A percentile compares a stretch with the other conserved stretches of the same genome.
phyloP scores from a whole-genome alignment of 257 asterid species.

The Pogostemon cablin region DNA sequence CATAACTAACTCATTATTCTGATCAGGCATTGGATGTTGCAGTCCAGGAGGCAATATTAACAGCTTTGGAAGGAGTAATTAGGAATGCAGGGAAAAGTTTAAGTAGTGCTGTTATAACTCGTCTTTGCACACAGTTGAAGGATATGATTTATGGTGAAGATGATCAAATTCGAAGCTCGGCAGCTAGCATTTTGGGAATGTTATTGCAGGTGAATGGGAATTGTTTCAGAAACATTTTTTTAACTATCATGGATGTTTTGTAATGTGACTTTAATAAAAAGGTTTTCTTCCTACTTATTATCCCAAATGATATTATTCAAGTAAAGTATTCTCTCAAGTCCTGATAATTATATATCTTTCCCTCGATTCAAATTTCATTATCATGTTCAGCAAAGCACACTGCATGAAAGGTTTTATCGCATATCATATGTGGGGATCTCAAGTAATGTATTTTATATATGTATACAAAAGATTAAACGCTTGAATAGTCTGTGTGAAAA shows the following conservation, averaged over 20 bases:
- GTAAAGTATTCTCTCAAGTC: background rate
- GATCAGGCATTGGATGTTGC: conserved; percentile 76
- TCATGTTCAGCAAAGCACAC: conserved; percentile 1
- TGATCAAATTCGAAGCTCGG: conserved; percentile 72
- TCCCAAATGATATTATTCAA: background rate
- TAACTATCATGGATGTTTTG: background rate
- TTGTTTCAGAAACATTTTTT: conserved; percentile 19
- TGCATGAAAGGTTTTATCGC: background rate
- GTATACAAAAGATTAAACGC: background rate
- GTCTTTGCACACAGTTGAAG: conserved; percentile 64
- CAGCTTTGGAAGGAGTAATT: conserved; percentile 93
- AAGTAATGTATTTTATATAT: background rate
- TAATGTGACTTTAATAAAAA: conserved; percentile 14
- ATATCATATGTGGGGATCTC: conserved; percentile 4
- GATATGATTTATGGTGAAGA: conserved; percentile 78
- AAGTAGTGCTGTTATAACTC: conserved; percentile 65
- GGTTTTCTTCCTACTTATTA: background rate
- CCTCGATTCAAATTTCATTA: conserved; percentile 8
- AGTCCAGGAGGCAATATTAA: conserved; percentile 79
- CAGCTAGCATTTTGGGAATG: conserved; percentile 81
- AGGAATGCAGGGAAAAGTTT: conserved; percentile 91
- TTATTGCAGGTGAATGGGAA: conserved; percentile 66
- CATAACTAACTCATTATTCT: conserved; percentile 34
- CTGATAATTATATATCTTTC: background rate
- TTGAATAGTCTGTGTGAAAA: background rate